A percentile compares a stretch with the other conserved stretches of the same genome.
phyloP scores from a whole-genome alignment of 2,329 filamentous ascomycete species.

The Hansfordia pulvinata region DNA sequence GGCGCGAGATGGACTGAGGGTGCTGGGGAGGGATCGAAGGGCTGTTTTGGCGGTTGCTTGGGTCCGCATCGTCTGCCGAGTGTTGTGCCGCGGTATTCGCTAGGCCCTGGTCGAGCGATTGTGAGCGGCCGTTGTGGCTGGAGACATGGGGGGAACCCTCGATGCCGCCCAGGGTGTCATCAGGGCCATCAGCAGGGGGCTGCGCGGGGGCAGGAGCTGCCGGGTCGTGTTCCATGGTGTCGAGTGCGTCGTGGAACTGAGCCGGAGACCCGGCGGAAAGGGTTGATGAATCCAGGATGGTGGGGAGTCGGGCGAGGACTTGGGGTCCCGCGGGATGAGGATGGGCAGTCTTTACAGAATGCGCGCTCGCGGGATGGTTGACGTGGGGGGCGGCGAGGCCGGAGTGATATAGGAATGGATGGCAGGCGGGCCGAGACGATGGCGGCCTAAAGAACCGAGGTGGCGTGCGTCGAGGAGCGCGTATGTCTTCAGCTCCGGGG shows the following conservation, averaged over 20 bases:
- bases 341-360: no score
- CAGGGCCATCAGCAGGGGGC: conserved; percentile 20
- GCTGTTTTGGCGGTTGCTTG: conserved; percentile 28
- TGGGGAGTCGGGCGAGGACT: no score
- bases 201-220: conserved; percentile 13
- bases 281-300: conserved; percentile 40
- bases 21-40: conserved; percentile 27
- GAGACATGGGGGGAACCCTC: conserved; percentile 32
- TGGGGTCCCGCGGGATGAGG: conserved; percentile 2
- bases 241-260: conserved; percentile 38
- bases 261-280: conserved; percentile 33
- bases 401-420: no score
- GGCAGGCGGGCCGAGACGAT: no score
- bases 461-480: no score
- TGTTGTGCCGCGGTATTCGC: conserved; percentile 15
- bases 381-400: no score
- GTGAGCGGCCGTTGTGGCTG: conserved; percentile 31
- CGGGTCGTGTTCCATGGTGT: conserved; percentile 35
- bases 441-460: no score
- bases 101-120: conserved; percentile 35
- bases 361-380: no score
- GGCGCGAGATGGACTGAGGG: conserved; percentile 33
- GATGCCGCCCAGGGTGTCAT: conserved; percentile 35
- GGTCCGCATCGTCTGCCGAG: conserved; percentile 21
- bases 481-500: no score